phyloP scores from a whole-genome alignment of 352 stramenopile genomes.

The Phytophthora syringae region DNA sequence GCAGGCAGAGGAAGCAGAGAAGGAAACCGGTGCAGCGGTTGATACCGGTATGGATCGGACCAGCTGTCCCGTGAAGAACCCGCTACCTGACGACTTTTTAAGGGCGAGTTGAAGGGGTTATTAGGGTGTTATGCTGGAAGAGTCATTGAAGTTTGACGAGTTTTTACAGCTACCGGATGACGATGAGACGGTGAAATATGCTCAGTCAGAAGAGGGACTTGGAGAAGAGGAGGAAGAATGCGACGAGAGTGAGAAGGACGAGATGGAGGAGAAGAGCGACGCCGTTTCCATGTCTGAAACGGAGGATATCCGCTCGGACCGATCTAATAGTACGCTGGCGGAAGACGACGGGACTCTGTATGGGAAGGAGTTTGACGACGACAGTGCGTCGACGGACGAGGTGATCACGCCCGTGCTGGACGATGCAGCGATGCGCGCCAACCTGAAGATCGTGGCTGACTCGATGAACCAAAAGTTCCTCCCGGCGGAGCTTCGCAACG shows the following conservation, averaged over 20 bases:
- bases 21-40: no score
- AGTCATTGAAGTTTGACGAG: not conserved
- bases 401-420: conserved; percentile 62
- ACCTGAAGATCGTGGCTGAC: conserved; percentile 79
- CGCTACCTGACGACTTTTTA: conserved; percentile 81
- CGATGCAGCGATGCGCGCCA: conserved; percentile 60
- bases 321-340: conserved; percentile 67
- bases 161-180: conserved; percentile 57
- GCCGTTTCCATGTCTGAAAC: conserved; percentile 9
- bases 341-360: conserved; percentile 88
- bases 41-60: conserved; percentile 11
- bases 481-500: conserved; percentile 63
- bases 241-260: conserved; percentile 13
- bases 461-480: conserved; percentile 88
- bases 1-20: conserved; percentile 40
- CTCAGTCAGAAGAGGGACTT: conserved; percentile 32
- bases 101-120: conserved; percentile 40
- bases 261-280: conserved; percentile 47
- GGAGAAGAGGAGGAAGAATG: conserved; percentile 48
- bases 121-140: not conserved
- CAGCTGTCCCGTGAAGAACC: conserved; percentile 68
- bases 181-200: conserved; percentile 22
- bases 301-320: conserved; percentile 57
- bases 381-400: conserved; percentile 60
- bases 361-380: conserved; percentile 75